These are phyloP conservation scores for Platanus orientalis DNA, from an alignment of 164 flowering plant genomes.

Conservation along the genomic window DNA sequence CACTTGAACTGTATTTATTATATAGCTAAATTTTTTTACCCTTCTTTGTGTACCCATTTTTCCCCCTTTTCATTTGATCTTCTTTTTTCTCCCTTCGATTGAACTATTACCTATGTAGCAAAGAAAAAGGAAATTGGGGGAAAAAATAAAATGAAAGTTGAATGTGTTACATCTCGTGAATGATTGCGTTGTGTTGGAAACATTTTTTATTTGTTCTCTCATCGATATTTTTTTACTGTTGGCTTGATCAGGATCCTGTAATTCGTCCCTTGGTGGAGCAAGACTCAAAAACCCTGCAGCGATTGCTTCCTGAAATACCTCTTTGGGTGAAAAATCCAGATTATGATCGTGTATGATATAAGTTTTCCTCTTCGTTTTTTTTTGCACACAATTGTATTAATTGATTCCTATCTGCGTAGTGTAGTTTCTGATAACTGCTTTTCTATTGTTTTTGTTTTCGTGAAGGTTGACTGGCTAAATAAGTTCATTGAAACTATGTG, in stretches of 20 bases:
- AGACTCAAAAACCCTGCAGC: constrained; percentile 57
- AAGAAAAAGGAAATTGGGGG: not conserved
- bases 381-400: not conserved
- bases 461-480: constrained; percentile 96
- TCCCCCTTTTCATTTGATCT: too few relatives aligned
- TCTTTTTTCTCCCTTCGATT: not conserved
- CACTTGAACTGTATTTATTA: too few relatives aligned
- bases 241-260: constrained; percentile 53
- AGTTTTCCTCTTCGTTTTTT: not conserved
- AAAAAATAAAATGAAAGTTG: not conserved
- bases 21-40: too few relatives aligned
- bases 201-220: not conserved
- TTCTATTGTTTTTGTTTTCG: not conserved
- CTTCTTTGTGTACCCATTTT: too few relatives aligned
- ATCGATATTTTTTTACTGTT: constrained; percentile 1
- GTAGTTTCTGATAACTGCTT: constrained; percentile 5
- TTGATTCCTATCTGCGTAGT: not conserved
- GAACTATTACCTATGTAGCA: not conserved
- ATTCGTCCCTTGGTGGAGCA: constrained; percentile 82
- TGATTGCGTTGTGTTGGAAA: not conserved
- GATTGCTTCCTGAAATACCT: constrained; percentile 85
- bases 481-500: constrained; percentile 73
- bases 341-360: constrained; percentile 76
- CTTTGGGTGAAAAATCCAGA: constrained; percentile 95
- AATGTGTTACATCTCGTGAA: not conserved